phyloP scores from a whole-genome alignment of 345 rosid species.

The Leavenworthia alabamica region DNA sequence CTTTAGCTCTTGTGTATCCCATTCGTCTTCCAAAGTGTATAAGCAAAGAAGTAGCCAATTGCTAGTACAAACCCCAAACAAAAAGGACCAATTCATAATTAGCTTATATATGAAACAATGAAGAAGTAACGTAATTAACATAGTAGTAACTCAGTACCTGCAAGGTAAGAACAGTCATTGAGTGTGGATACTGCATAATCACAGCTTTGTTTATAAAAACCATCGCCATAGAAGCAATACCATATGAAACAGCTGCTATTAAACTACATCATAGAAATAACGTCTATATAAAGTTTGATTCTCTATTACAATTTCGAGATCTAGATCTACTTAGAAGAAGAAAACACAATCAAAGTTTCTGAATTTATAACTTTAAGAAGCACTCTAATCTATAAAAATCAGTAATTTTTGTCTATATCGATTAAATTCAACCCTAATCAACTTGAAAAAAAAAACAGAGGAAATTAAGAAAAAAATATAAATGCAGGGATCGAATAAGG shows the following conservation, averaged over 20 bases:
- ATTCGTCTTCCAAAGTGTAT: constrained; percentile 60
- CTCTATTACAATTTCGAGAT: constrained; percentile 4
- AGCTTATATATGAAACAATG: not conserved
- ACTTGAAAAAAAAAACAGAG: not conserved
- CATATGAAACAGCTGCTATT: constrained; percentile 77
- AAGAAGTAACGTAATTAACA: not conserved
- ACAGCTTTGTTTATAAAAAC: constrained; percentile 94
- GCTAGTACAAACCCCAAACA: constrained; percentile 45
- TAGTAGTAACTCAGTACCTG: constrained; percentile 45
- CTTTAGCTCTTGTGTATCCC: constrained; percentile 65
- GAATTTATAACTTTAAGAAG: not conserved
- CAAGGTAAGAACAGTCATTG: constrained; percentile 79
- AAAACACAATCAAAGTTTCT: not conserved
- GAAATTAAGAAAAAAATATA: not conserved
- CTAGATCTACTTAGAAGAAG: constrained; percentile 22
- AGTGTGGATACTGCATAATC: constrained; percentile 72
- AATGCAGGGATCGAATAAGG: not conserved
- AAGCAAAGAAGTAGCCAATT: constrained; percentile 78
- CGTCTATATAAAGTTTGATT: not conserved
- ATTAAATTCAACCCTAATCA: not conserved
- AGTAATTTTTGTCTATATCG: not conserved
- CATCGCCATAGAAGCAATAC: constrained; percentile 95
- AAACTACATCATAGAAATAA: constrained; percentile 42
- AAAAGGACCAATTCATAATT: not conserved
- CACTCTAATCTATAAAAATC: not conserved